phyloP scores from a whole-genome alignment of 2,329 filamentous ascomycete genomes.

The Talaromyces pinophilus region DNA sequence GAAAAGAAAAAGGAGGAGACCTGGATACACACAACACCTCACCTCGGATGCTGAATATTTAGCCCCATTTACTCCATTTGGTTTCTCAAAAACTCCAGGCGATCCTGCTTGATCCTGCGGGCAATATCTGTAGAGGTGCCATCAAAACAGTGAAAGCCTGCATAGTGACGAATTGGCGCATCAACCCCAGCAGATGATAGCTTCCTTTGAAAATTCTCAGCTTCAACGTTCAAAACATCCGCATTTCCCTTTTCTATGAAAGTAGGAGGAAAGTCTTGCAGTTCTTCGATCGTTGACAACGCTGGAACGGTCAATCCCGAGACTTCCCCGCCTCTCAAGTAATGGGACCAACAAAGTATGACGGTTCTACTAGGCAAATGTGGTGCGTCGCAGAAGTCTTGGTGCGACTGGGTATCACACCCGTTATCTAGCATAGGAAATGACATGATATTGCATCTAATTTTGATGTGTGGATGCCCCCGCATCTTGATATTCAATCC shows the following conservation, averaged over 20 bases:
- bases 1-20: no score
- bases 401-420: background rate
- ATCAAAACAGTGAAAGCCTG: no score
- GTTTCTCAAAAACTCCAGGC: no score
- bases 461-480: background rate
- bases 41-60: no score
- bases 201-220: background rate
- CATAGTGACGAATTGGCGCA: no score
- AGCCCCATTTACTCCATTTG: no score
- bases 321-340: background rate
- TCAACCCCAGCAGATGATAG: background rate
- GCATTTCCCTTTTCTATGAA: background rate
- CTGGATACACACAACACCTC: no score
- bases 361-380: background rate
- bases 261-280: background rate
- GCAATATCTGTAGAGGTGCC: no score
- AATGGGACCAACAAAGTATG: background rate
- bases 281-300: background rate
- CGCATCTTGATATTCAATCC: background rate
- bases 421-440: background rate
- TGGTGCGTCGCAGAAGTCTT: background rate
- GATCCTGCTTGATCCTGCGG: no score
- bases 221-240: conserved; percentile 1
- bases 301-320: background rate
- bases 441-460: background rate